phyloP scores from a whole-genome alignment of 257 asterid genomes.

The Ilex asprella region DNA sequence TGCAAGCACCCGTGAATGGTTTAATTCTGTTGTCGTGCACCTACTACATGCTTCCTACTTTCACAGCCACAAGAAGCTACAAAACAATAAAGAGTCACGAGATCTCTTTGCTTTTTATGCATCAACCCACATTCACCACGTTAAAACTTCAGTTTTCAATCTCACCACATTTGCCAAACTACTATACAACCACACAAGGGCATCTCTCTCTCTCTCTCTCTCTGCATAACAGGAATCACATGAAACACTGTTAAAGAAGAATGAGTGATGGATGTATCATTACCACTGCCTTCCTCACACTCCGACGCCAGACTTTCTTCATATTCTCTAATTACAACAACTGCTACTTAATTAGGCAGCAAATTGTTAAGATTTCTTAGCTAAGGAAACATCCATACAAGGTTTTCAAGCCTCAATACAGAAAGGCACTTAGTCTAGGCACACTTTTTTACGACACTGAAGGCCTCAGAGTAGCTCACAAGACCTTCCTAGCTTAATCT shows the following conservation, averaged over 20 bases:
- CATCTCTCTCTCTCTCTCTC: too few relatives aligned
- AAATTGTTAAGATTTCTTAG: too few relatives aligned
- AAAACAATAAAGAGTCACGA: conserved; percentile 60
- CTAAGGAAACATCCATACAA: neutral
- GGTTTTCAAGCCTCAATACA: too few relatives aligned
- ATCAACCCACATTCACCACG: conserved; percentile 17
- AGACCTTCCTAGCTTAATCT: conserved; percentile 6
- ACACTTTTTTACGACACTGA: conserved; percentile 19
- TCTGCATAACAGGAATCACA: too few relatives aligned
- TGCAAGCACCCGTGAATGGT: conserved; percentile 27
- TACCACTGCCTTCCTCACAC: too few relatives aligned
- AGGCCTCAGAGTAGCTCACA: conserved; percentile 29
- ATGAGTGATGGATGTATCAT: too few relatives aligned
- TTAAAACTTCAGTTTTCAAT: too few relatives aligned
- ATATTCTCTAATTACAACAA: too few relatives aligned
- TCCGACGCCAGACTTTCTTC: neutral
- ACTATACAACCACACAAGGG: neutral
- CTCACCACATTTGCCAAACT: conserved; percentile 7
- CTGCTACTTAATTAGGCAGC: too few relatives aligned
- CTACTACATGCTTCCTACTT: conserved; percentile 9
- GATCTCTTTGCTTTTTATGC: conserved; percentile 22
- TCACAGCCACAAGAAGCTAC: conserved; percentile 45
- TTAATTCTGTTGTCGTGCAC: conserved; percentile 17
- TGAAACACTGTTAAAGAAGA: too few relatives aligned
- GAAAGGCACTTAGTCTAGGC: conserved; percentile 6